A percentile compares a stretch with the other conserved stretches of the same genome.
Evolutionary conservation across 1,284 basidiomycete genomes (phyloP).

Genomic region (Papiliotrema flavescens): DNA sequence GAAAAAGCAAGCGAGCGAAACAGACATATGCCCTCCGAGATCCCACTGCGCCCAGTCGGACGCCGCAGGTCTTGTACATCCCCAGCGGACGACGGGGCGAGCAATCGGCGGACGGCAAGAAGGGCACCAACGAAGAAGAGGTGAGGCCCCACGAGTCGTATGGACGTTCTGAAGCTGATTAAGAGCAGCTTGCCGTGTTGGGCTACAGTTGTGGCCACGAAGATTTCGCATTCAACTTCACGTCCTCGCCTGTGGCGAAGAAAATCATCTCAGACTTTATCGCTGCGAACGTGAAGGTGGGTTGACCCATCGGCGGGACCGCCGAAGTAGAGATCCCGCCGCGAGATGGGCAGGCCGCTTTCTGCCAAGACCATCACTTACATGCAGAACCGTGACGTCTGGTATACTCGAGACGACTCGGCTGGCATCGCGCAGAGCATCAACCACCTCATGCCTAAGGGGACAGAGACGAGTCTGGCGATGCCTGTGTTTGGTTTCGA

Average conservation of each 20-base stretch:
- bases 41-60: conserved; percentile 23
- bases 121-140: not conserved
- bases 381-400: conserved; percentile 26
- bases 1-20: conserved; percentile 11
- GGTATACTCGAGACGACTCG: conserved; percentile 41
- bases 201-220: conserved; percentile 33
- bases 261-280: conserved; percentile 44
- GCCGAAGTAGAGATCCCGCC: not conserved
- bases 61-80: conserved; percentile 37
- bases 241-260: conserved; percentile 26
- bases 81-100: conserved; percentile 10
- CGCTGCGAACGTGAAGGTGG: conserved; percentile 35
- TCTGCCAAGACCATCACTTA: too few relatives aligned
- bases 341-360: not conserved
- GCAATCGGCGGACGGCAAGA: not conserved
- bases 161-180: not conserved
- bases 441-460: conserved; percentile 35
- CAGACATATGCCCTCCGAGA: conserved; percentile 27
- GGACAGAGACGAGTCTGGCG: conserved; percentile 35
- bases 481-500: conserved; percentile 44
- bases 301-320: not conserved
- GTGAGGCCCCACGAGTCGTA: conserved; percentile 8
- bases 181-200: conserved; percentile 27
- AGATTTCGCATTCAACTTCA: conserved; percentile 37
- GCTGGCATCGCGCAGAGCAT: conserved; percentile 34